phyloP scores from a whole-genome alignment of 176 grass and related monocot genomes.

The Carex parvula region DNA sequence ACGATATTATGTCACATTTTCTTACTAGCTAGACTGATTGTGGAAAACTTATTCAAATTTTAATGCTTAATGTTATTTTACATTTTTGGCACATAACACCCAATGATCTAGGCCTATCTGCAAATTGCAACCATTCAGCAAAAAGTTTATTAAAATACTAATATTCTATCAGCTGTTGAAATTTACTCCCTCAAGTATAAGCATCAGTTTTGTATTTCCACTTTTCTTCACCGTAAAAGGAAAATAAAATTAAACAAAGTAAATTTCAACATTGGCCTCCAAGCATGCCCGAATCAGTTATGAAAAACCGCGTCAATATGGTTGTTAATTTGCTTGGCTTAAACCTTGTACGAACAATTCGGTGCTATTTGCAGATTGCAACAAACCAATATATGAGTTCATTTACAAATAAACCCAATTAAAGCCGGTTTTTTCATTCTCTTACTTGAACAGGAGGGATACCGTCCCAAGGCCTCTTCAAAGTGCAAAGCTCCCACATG shows the following conservation, averaged over 20 bases:
- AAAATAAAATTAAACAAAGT: neutral
- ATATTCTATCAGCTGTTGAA: neutral
- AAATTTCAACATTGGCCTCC: neutral
- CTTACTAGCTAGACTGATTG: neutral
- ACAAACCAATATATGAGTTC: neutral
- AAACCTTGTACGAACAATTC: neutral
- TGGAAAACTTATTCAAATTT: neutral
- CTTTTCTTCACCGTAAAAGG: neutral
- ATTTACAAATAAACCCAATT: neutral
- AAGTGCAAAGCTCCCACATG: slow-evolving; percentile 98
- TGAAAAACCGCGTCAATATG: neutral
- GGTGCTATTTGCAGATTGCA: neutral
- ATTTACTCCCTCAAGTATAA: neutral
- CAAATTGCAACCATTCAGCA: neutral
- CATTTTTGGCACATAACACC: neutral
- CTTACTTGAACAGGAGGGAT: slow-evolving; percentile 87
- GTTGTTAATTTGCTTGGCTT: neutral
- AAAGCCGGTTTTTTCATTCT: neutral
- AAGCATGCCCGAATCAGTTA: neutral
- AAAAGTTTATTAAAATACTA: neutral
- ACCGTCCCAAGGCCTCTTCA: slow-evolving; percentile 93
- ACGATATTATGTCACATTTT: neutral
- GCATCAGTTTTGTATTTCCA: slow-evolving; percentile 4
- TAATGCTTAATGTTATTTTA: neutral
- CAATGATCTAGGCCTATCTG: neutral